Conservation (phyloP, 768 basidiomycete genomes). For the Hirschioporus abietinus region DNA sequence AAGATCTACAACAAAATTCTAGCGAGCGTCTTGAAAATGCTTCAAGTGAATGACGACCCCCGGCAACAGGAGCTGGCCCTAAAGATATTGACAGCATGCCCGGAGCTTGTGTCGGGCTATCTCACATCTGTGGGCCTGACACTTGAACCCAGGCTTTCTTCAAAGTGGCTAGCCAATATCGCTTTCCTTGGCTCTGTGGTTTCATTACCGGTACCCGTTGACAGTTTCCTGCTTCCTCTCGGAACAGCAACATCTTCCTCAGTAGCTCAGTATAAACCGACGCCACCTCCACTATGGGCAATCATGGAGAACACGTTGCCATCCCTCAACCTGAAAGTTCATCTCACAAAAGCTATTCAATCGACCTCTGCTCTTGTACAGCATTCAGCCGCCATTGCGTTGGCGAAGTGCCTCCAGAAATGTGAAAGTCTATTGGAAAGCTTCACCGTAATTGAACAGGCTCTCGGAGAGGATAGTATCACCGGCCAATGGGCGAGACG, state of each 20-base stretch:
- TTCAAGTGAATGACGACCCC: constrained; percentile 87
- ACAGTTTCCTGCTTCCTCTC: constrained; percentile 52
- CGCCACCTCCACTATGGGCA: constrained; percentile 65
- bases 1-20: constrained; percentile 82
- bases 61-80: constrained; percentile 80
- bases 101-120: constrained; percentile 79
- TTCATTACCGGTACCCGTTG: constrained; percentile 64
- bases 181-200: constrained; percentile 76
- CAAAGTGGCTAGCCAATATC: constrained; percentile 89
- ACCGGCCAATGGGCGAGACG: constrained; percentile 72
- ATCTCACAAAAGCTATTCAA: constrained; percentile 80
- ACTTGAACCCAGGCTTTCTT: constrained; percentile 80
- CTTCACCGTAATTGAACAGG: constrained; percentile 43
- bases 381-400: constrained; percentile 74
- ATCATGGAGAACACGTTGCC: constrained; percentile 82
- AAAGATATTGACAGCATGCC: constrained; percentile 76
- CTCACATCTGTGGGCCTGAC: constrained; percentile 67
- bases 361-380: constrained; percentile 71
- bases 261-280: constrained; percentile 48
- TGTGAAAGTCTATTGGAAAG: constrained; percentile 46
- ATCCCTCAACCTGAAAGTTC: constrained; percentile 56
- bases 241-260: constrained; percentile 18
- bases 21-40: constrained; percentile 59
- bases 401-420: constrained; percentile 74
- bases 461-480: constrained; percentile 55